These are phyloP conservation scores for Aureobasidium sp. DNA, from an alignment of 2,329 filamentous ascomycete species.

Conservation along the genomic window DNA sequence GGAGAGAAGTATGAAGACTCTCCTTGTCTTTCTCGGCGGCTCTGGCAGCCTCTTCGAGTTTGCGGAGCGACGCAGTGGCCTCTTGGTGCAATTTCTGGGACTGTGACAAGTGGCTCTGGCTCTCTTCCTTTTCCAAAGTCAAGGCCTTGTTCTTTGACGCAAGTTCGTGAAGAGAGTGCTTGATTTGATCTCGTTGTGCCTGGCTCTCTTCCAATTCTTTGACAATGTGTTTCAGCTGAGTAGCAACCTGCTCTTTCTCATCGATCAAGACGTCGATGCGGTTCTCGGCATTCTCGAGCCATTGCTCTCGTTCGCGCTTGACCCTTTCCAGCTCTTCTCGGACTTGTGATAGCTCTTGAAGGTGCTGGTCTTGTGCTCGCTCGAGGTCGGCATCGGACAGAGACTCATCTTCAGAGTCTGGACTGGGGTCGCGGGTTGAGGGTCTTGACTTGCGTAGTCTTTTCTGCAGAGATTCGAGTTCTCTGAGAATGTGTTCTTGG, in stretches of 20 bases:
- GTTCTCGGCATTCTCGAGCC: slow-evolving; percentile 29
- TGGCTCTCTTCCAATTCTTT: slow-evolving; percentile 17
- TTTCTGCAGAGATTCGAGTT: slow-evolving; percentile 19
- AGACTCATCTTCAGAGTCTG: slow-evolving; percentile 14
- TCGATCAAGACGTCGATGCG: slow-evolving; percentile 27
- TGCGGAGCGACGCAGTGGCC: not conserved
- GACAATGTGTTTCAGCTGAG: slow-evolving; percentile 17
- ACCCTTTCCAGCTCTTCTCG: slow-evolving; percentile 20
- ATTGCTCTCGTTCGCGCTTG: slow-evolving; percentile 26
- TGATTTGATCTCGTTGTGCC: slow-evolving; percentile 20
- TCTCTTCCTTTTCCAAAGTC: slow-evolving; percentile 4
- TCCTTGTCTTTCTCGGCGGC: slow-evolving; percentile 2
- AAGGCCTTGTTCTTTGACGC: slow-evolving; percentile 6
- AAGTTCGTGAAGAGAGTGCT: slow-evolving; percentile 11
- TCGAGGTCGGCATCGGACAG: slow-evolving; percentile 13
- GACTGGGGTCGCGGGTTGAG: not conserved
- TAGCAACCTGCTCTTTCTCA: slow-evolving; percentile 26
- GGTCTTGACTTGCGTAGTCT: slow-evolving; percentile 11
- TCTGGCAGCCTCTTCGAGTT: not conserved
- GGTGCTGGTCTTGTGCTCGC: slow-evolving; percentile 10
- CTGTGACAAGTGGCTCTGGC: not conserved
- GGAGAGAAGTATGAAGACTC: not conserved
- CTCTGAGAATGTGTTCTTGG: slow-evolving; percentile 18
- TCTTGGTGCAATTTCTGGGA: slow-evolving; percentile 9
- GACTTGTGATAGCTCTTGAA: slow-evolving; percentile 15